Percentiles rank a stretch among this genome's conserved stretches.
phyloP scores from a whole-genome alignment of 2,329 filamentous ascomycete species.

The Shiraia bambusicola region DNA sequence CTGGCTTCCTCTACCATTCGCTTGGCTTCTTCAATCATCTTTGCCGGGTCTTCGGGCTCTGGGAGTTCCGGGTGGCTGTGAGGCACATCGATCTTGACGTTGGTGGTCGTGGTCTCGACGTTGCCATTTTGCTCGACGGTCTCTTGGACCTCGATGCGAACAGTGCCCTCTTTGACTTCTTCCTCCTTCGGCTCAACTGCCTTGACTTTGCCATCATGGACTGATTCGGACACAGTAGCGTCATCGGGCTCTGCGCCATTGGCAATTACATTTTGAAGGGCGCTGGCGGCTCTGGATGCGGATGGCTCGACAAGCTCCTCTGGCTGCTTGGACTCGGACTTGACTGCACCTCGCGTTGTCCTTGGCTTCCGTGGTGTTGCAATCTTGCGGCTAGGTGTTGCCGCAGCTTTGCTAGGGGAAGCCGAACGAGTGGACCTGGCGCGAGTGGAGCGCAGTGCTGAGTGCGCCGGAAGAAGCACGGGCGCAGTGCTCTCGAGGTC shows the following conservation, averaged over 20 bases:
- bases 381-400: conserved; percentile 48
- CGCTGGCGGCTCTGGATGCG: conserved; percentile 53
- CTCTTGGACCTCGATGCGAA: conserved; percentile 71
- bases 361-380: conserved; percentile 58
- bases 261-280: conserved; percentile 38
- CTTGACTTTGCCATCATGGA: conserved; percentile 49
- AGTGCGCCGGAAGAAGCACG: conserved; percentile 35
- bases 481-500: conserved; percentile 53
- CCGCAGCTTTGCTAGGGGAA: conserved; percentile 55
- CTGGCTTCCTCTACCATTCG: conserved; percentile 80
- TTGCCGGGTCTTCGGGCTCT: conserved; percentile 73
- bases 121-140: conserved; percentile 60
- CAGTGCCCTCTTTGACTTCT: conserved; percentile 48
- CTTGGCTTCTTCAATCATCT: conserved; percentile 83
- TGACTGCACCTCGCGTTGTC: conserved; percentile 45
- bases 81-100: conserved; percentile 75
- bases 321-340: conserved; percentile 29
- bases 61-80: conserved; percentile 66
- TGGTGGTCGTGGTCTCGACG: conserved; percentile 68
- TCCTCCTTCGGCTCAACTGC: conserved; percentile 16
- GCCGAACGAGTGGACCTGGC: conserved; percentile 61
- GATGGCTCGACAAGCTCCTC: conserved; percentile 44
- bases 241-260: conserved; percentile 32
- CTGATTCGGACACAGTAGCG: conserved; percentile 46
- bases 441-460: conserved; percentile 44